Conservation (phyloP, 495 filamentous ascomycete genomes). For the Hypomontagnella submonticulosa region DNA sequence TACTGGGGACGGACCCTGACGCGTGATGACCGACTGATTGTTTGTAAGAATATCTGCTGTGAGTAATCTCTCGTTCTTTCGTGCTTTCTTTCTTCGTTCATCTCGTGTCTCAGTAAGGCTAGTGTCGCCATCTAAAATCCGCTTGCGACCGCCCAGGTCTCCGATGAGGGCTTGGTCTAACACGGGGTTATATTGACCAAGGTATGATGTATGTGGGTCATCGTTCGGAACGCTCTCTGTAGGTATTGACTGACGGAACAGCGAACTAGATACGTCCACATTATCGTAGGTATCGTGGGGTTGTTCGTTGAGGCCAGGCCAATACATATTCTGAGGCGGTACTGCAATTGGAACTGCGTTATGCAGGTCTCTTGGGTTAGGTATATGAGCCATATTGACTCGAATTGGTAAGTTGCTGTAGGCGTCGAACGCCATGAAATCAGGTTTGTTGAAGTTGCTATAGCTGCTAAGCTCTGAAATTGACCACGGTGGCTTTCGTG, state of each 20-base stretch:
- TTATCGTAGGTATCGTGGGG: not conserved
- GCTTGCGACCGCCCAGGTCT: conserved; percentile 1
- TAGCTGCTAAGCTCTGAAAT: conserved; percentile 5
- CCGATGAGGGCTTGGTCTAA: not conserved
- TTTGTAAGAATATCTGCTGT: not conserved
- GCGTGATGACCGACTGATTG: not conserved
- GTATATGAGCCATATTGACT: conserved; percentile 21
- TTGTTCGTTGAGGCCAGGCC: not conserved
- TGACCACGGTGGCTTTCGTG: conserved; percentile 29
- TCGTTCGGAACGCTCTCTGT: not conserved
- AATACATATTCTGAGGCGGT: conserved; percentile 1
- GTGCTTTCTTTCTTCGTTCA: conserved; percentile 22
- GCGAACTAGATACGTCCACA: not conserved
- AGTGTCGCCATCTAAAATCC: conserved; percentile 6
- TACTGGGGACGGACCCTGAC: not conserved
- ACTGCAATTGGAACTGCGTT: conserved; percentile 1
- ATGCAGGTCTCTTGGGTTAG: conserved; percentile 1
- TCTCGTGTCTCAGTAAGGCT: not conserved
- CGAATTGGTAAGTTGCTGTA: not conserved
- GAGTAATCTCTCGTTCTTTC: conserved; percentile 2
- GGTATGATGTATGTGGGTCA: not conserved
- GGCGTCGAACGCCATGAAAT: not conserved
- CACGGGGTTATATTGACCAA: not conserved
- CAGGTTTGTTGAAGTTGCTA: conserved; percentile 2
- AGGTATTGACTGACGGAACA: too few species aligned